phyloP scores from a whole-genome alignment of 441 rosid species.

The Arabidopsis hybrid region DNA sequence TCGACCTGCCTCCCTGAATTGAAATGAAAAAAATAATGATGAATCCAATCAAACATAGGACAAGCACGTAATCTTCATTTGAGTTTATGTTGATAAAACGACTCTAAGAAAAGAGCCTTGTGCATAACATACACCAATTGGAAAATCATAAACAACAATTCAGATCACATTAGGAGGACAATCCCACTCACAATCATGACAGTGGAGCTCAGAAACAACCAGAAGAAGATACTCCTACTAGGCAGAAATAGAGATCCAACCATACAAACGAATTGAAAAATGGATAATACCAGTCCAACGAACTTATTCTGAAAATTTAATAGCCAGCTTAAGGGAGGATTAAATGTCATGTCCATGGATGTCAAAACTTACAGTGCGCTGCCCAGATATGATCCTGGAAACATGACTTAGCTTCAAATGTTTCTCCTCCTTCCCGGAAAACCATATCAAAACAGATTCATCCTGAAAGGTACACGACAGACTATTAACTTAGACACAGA shows the following conservation, averaged over 20 bases:
- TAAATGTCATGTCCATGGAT: background rate
- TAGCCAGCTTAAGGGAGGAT: conserved; percentile 10
- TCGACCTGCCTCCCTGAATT: conserved; percentile 13
- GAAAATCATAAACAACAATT: conserved; percentile 15
- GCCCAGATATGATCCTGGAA: conserved; percentile 92
- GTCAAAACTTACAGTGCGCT: conserved; percentile 83
- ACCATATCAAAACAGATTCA: conserved; percentile 95
- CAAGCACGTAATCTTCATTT: conserved; percentile 16
- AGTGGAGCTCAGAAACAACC: conserved; percentile 3
- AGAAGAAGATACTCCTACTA: background rate
- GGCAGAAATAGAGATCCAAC: conserved; percentile 20
- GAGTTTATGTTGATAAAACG: conserved; percentile 23
- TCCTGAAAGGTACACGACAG: conserved; percentile 67
- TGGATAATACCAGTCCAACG: background rate
- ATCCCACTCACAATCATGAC: conserved; percentile 2
- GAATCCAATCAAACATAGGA: conserved; percentile 22
- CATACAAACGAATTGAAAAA: conserved; percentile 5
- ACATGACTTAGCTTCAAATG: conserved; percentile 90
- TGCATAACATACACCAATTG: conserved; percentile 23
- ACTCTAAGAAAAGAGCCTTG: conserved; percentile 17
- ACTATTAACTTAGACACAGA: conserved; percentile 27
- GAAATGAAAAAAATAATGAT: conserved; percentile 7
- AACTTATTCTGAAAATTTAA: conserved; percentile 16
- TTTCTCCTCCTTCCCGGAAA: conserved; percentile 94
- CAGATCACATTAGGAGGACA: conserved; percentile 21